Conservation (phyloP, 345 rosid species). For the Eucalyptus sp. region DNA sequence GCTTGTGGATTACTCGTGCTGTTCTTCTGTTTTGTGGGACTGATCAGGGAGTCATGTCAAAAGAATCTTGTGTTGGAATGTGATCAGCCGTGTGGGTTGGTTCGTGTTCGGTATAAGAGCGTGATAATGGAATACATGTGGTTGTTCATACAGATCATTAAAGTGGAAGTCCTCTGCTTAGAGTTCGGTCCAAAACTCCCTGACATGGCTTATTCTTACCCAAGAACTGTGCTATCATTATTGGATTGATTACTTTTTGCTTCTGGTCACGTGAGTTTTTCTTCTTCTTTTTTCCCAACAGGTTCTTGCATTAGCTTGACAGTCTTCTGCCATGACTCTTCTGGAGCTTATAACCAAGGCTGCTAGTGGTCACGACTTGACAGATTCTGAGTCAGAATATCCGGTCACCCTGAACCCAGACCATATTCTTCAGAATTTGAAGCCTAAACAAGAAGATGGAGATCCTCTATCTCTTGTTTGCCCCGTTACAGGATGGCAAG, state of each 20-base stretch:
- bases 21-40: not conserved
- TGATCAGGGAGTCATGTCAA: not conserved
- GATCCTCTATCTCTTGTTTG: conserved; percentile 32
- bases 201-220: not conserved
- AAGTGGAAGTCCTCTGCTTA: not conserved
- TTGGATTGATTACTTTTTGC: not conserved
- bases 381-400: conserved; percentile 22
- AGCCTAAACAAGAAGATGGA: conserved; percentile 39
- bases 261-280: not conserved
- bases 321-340: not conserved
- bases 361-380: conserved; percentile 11
- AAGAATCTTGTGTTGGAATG: not conserved
- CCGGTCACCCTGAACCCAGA: conserved; percentile 53
- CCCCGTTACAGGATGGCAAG: conserved; percentile 49
- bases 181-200: not conserved
- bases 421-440: conserved; percentile 35
- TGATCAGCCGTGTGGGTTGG: not conserved
- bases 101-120: not conserved
- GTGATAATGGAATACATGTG: not conserved
- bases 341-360: conserved; percentile 21
- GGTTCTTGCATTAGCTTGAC: not conserved
- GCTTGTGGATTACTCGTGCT: not conserved
- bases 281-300: not conserved
- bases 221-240: not conserved
- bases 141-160: not conserved